Conservation (phyloP, 495 filamentous ascomycete genomes). For the Neurospora terricola region DNA sequence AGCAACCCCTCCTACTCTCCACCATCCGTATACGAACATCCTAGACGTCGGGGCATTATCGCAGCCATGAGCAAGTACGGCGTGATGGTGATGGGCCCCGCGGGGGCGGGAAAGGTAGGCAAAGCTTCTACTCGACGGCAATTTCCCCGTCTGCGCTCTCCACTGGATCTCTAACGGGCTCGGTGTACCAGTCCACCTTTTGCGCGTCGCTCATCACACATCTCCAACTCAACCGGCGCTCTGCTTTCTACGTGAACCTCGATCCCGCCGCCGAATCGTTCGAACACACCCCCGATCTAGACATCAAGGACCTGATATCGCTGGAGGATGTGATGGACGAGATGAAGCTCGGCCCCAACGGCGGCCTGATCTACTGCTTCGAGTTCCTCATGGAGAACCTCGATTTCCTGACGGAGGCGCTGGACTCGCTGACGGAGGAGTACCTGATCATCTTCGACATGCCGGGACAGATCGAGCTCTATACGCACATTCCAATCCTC, state of each 20-base stretch:
- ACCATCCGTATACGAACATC: neutral
- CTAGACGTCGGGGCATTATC: neutral
- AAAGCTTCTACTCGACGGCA: neutral
- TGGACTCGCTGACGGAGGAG: constrained; percentile 84
- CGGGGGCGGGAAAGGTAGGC: constrained; percentile 72
- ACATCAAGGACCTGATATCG: constrained; percentile 93
- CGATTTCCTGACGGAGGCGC: constrained; percentile 80
- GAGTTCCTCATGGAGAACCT: constrained; percentile 93
- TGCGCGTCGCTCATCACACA: constrained; percentile 89
- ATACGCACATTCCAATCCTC: constrained; percentile 90
- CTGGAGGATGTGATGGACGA: constrained; percentile 99
- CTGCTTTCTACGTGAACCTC: constrained; percentile 91
- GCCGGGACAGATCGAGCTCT: constrained; percentile 97
- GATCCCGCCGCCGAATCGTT: constrained; percentile 94
- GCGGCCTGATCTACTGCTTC: constrained; percentile 95
- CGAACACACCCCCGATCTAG: constrained; percentile 82
- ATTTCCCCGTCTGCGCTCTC: neutral
- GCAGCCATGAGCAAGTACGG: constrained; percentile 82
- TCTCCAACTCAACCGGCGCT: constrained; percentile 76
- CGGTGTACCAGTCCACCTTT: constrained; percentile 66
- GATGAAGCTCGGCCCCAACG: constrained; percentile 85
- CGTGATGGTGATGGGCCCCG: constrained; percentile 87
- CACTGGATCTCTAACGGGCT: constrained; percentile 8
- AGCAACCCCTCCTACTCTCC: neutral
- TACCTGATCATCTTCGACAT: constrained; percentile 97